Base-by-base conservation (phyloP, 2,329 filamentous ascomycete genomes). In the Arthrobotrys iridis region DNA sequence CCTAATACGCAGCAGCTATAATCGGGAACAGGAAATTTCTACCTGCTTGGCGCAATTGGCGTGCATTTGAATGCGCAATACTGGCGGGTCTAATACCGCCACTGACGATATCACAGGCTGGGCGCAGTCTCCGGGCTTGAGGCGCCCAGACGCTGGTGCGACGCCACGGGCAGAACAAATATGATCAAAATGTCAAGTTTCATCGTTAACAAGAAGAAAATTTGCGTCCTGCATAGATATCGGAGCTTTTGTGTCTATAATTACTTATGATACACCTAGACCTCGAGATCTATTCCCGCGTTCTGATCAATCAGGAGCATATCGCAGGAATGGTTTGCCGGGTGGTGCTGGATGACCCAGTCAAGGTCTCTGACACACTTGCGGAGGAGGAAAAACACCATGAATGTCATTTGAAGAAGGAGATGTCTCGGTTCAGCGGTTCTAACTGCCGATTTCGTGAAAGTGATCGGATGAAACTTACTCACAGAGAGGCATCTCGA, bases 281-380 rank as follows among this genome's bases (percentile, higher is more conserved):
- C 52, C 46, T 60, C 35, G 43, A 18, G 33, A 64, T 50, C 45
- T 33, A 13, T 40, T 50, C 18, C 58, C 58, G 41, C n/a, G 8
- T 48, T 28, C 8, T 40, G 18, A 33, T 20, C 26, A 11, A 1
- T 20, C 33, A 52, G 26, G 26, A 52, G 46, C 20, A 8, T 28
- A 52, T 35, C 28, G 15, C 15, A n/a, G 52, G 13, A 26, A 58
- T 40, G 30, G 18, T 52, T 52, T 20, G n/a, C n/a, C n/a, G n/a
- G 2, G 15, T 33, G 45, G 18, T 33, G 30, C 46, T 10, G 26
- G 4, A 11, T 33, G 28, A n/a, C n/a, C n/a, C n/a, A 52, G 15
- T 48, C 45, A 30, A n/a, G 11, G 35, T n/a, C 15, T n/a, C 11
- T 13, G 35, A 40, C 35, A 40, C 35, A 40, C 2, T n/a, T 1